Evolutionary conservation across 495 filamentous ascomycete genomes (phyloP).

Genomic region (Copromyces sp.): DNA sequence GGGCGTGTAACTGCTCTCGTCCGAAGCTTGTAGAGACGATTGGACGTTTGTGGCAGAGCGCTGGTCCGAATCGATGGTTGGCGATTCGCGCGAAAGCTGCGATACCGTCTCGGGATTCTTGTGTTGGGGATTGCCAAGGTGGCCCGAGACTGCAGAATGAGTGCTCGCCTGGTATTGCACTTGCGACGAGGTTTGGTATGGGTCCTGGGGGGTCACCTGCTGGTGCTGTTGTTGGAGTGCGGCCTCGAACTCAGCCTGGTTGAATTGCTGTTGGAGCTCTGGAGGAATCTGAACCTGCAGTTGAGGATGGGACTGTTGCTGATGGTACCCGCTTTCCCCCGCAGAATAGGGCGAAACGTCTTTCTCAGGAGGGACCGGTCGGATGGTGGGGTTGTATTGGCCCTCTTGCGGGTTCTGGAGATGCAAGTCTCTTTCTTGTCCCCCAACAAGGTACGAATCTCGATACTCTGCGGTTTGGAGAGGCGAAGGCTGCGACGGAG

Average conservation of each 20-base stretch:
- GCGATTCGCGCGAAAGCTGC: conserved; percentile 54
- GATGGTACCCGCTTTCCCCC: conserved; percentile 32
- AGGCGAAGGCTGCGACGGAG: conserved; percentile 29
- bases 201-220: conserved; percentile 29
- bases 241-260: conserved; percentile 17
- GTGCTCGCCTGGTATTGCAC: conserved; percentile 27
- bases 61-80: conserved; percentile 35
- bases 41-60: conserved; percentile 29
- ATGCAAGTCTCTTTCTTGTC: conserved; percentile 29
- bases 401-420: conserved; percentile 29
- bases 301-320: conserved; percentile 32
- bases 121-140: conserved; percentile 32
- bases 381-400: conserved; percentile 29
- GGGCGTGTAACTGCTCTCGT: conserved; percentile 24
- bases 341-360: conserved; percentile 30
- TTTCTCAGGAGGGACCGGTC: conserved; percentile 26
- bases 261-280: conserved; percentile 15
- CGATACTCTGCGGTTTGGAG: conserved; percentile 34
- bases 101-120: conserved; percentile 44
- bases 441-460: conserved; percentile 23
- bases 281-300: conserved; percentile 15
- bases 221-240: conserved; percentile 6
- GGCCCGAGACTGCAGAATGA: conserved; percentile 20
- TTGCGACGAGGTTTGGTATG: conserved; percentile 23
- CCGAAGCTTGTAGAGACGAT: conserved; percentile 28